These are phyloP conservation scores for Funneliformis mosseae DNA, from an alignment of 192 early-diverging fungal species.

Conservation along the genomic window DNA sequence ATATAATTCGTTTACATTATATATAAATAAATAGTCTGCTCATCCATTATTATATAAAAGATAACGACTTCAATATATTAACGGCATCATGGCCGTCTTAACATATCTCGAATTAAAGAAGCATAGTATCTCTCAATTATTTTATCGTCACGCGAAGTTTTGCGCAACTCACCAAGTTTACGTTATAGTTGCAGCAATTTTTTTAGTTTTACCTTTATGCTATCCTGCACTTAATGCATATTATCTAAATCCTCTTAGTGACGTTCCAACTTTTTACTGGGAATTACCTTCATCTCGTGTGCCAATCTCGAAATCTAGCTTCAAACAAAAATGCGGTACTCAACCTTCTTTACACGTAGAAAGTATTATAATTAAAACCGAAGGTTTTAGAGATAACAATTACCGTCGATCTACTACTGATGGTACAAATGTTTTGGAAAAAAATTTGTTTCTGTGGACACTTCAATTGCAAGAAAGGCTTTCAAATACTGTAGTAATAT, in stretches of 20 bases:
- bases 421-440: constrained; percentile 8
- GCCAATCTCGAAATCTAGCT: constrained; percentile 1
- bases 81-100: neutral
- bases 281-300: constrained; percentile 45
- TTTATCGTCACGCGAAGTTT: constrained; percentile 64
- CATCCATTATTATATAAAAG: too few relatives aligned
- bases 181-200: constrained; percentile 52
- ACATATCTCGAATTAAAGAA: neutral
- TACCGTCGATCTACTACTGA: neutral
- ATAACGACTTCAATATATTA: neutral
- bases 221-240: constrained; percentile 53
- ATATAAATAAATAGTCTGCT: too few relatives aligned
- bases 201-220: constrained; percentile 59
- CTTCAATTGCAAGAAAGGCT: constrained; percentile 2
- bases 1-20: too few relatives aligned
- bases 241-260: constrained; percentile 37
- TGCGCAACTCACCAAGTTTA: constrained; percentile 65
- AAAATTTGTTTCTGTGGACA: constrained; percentile 20
- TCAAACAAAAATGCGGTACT: neutral
- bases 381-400: neutral
- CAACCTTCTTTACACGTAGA: constrained; percentile 17
- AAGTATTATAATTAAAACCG: constrained; percentile 13
- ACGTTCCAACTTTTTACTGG: constrained; percentile 38
- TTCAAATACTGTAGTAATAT: neutral
- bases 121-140: constrained; percentile 36